phyloP scores from a whole-genome alignment of 176 grass and related monocot genomes.

The Carex parvula region DNA sequence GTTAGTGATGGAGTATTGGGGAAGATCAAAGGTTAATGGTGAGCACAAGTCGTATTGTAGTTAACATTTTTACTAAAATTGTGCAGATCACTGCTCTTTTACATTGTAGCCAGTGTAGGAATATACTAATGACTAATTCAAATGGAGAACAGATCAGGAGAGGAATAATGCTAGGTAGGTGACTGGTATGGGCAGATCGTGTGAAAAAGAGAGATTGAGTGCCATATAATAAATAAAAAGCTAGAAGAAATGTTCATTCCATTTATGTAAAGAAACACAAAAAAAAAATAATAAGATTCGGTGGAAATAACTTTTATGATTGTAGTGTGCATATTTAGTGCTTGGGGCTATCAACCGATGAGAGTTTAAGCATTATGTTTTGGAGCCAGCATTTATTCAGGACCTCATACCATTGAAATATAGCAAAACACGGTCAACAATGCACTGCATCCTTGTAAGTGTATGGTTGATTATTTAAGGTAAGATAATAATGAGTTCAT shows the following conservation, averaged over 20 bases:
- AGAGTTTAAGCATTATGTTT: not conserved
- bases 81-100: not conserved
- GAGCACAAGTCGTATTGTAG: not conserved
- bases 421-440: not conserved
- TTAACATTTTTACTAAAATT: not conserved
- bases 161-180: not conserved
- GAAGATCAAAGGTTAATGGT: constrained; percentile 43
- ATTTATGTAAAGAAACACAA: not conserved
- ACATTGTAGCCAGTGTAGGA: constrained; percentile 3
- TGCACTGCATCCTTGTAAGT: not conserved
- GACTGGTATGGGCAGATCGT: not conserved
- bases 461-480: constrained; percentile 8
- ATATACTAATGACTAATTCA: not conserved
- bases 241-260: not conserved
- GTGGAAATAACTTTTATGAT: not conserved
- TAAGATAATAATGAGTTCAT: constrained; percentile 1
- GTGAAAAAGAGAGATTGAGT: not conserved
- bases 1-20: constrained; percentile 66
- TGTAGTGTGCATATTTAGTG: not conserved
- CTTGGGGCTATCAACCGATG: not conserved
- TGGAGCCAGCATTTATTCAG: not conserved
- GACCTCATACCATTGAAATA: not conserved
- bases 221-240: not conserved
- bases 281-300: not conserved
- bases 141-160: not conserved